Percentiles rank a stretch among this genome's conserved stretches.
These are phyloP conservation scores for Coemansia sp. DNA, from an alignment of 192 early-diverging fungal species.

Conservation along the genomic window DNA sequence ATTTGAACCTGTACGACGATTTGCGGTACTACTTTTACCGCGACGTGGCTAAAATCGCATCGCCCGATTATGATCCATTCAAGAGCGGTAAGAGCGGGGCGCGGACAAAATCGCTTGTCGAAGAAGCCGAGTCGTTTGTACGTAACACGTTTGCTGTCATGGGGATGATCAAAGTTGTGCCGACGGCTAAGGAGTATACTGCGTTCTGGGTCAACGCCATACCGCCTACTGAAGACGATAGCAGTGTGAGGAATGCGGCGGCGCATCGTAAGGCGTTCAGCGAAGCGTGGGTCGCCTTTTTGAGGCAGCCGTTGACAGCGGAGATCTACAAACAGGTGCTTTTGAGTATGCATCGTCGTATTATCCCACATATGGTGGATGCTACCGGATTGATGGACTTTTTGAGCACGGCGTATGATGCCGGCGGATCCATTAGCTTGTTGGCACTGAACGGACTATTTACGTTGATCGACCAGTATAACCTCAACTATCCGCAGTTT, in stretches of 20 bases:
- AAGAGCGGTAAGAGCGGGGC: slow-evolving; percentile 33
- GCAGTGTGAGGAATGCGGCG: slow-evolving; percentile 48
- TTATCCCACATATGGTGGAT: slow-evolving; percentile 84
- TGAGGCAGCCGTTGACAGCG: slow-evolving; percentile 69
- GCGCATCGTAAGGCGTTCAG: slow-evolving; percentile 73
- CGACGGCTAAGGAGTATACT: slow-evolving; percentile 59
- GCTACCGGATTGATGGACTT: slow-evolving; percentile 89
- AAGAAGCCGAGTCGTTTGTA: slow-evolving; percentile 51
- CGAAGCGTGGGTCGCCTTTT: slow-evolving; percentile 77
- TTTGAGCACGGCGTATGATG: slow-evolving; percentile 86
- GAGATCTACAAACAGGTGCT: slow-evolving; percentile 82
- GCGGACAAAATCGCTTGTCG: slow-evolving; percentile 10
- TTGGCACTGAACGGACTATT: slow-evolving; percentile 95
- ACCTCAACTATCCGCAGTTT: slow-evolving; percentile 98
- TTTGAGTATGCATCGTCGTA: slow-evolving; percentile 79
- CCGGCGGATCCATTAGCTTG: slow-evolving; percentile 85
- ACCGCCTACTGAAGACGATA: slow-evolving; percentile 2
- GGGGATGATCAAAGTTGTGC: slow-evolving; percentile 61
- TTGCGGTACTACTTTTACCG: slow-evolving; percentile 81
- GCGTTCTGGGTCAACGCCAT: slow-evolving; percentile 60
- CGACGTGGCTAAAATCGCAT: slow-evolving; percentile 53
- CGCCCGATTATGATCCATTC: slow-evolving; percentile 43
- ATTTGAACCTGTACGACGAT: slow-evolving; percentile 82
- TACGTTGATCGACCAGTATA: slow-evolving; percentile 92
- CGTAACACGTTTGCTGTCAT: slow-evolving; percentile 65